These are phyloP conservation scores for Licmophora abbreviata DNA, from an alignment of 108 stramenopile species.

Conservation along the genomic window DNA sequence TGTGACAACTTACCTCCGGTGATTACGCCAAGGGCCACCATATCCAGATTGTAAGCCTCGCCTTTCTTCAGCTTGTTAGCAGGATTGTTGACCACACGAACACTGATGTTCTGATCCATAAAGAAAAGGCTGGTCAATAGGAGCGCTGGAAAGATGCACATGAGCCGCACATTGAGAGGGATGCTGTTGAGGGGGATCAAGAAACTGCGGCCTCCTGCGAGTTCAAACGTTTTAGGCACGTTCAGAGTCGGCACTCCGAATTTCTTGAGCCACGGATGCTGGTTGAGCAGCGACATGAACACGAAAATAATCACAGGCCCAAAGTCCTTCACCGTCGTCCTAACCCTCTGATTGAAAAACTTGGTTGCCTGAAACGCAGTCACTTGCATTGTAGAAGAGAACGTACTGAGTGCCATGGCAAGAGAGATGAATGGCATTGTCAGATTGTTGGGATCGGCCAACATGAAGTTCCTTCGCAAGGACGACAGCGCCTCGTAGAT, in stretches of 20 bases:
- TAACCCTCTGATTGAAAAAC: constrained; percentile 62
- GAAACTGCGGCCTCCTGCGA: constrained; percentile 69
- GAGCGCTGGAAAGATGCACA: constrained; percentile 81
- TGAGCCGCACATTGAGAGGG: constrained; percentile 45
- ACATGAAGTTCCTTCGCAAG: constrained; percentile 55
- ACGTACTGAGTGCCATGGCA: constrained; percentile 65
- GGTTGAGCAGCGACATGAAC: constrained; percentile 65
- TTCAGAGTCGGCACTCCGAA: constrained; percentile 73
- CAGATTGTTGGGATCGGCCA: constrained; percentile 77
- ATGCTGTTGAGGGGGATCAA: constrained; percentile 61
- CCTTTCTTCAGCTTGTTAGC: constrained; percentile 88
- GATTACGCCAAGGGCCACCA: constrained; percentile 86
- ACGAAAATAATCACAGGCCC: constrained; percentile 86
- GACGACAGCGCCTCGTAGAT: constrained; percentile 84
- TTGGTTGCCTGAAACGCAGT: constrained; percentile 58
- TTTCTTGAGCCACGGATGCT: constrained; percentile 44
- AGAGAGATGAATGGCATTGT: constrained; percentile 75
- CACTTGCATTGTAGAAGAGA: constrained; percentile 55
- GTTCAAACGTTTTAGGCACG: constrained; percentile 69
- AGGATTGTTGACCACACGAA: constrained; percentile 84
- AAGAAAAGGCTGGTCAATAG: constrained; percentile 87
- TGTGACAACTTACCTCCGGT: constrained; percentile 49
- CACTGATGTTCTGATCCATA: constrained; percentile 96
- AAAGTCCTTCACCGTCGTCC: constrained; percentile 85
- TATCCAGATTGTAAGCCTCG: constrained; percentile 87